Evolutionary conservation across 176 grass and related monocot species (phyloP), one percentile per base, ranked within the genome.

Genomic region (Oryza meridionalis): DNA sequence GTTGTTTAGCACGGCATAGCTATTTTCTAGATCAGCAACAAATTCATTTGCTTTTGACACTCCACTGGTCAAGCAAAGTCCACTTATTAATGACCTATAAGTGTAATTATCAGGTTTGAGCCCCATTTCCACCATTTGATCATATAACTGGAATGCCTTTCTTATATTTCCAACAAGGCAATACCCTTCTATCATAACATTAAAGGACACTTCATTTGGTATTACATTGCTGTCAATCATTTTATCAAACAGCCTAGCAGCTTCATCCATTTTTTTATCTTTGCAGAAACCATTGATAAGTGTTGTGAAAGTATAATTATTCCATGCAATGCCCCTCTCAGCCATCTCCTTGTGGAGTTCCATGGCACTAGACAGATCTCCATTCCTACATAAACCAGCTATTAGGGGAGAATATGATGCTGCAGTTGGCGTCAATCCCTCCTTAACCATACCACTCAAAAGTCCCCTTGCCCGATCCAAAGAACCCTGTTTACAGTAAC

Each of bases 141-240:
- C 94, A 86, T 90, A 90, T 69, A 94, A 79, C 73, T 88, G 84
- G 70, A 97, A 93, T 75, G 94, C 91, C 73, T 75, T 88, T 85
- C 37, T 86, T 22, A 77, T 71, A 84, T 93, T 79, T 8, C 91
- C 91, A 84, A 78, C 43, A 9, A 69, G 83, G 62, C 86, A 91
- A 67, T 85, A 88, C n/a, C 94, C 91, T 78, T 93, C 87, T 75
- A 97, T 91, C 87, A 97, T 91, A 61, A 93, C 87, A 93, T 97
- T 97, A 84, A 83, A 97, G 63, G 91, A 88, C 27, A 93, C 91
- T 69, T 91, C 82, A 77, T 93, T 97, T 74, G 89, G 94, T 26
- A 67, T 27, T 35, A 90, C 16, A 44, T 87, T 90, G 58, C 62
- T 38, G 15, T 68, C 63, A 66, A 86, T 68, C 94, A 97, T 93